phyloP scores from a whole-genome alignment of 2,329 filamentous ascomycete species.

The Didymella pomorum region DNA sequence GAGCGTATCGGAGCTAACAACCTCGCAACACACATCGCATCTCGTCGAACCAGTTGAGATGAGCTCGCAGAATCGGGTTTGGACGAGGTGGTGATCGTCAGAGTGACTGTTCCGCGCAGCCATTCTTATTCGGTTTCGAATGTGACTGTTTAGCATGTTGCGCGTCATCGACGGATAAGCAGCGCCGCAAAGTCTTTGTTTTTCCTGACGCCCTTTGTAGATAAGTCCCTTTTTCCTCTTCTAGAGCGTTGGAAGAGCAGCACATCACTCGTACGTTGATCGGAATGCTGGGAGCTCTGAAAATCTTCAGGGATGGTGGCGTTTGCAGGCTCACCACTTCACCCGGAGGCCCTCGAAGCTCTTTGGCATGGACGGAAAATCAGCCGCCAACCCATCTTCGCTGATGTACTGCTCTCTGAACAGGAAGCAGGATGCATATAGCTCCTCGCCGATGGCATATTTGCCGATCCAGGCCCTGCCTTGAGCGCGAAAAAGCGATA shows the following conservation, averaged over 20 bases:
- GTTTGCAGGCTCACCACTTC: background rate
- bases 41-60: background rate
- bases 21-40: background rate
- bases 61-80: background rate
- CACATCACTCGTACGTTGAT: background rate
- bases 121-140: background rate
- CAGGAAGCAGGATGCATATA: constrained; percentile 19
- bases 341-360: constrained; percentile 7
- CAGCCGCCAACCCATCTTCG: constrained; percentile 18
- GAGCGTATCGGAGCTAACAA: background rate
- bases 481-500: constrained; percentile 22
- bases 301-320: background rate
- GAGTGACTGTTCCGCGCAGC: background rate
- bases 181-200: background rate
- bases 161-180: background rate
- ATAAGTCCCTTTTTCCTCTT: background rate
- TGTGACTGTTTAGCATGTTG: background rate
- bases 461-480: constrained; percentile 20
- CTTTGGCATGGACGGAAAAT: constrained; percentile 21
- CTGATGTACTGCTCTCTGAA: constrained; percentile 18
- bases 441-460: constrained; percentile 7
- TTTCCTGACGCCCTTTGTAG: background rate
- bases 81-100: background rate
- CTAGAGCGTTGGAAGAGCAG: background rate
- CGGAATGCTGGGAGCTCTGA: background rate